Conservation (phyloP, 805 yeast genomes). For the Candida piceae region DNA sequence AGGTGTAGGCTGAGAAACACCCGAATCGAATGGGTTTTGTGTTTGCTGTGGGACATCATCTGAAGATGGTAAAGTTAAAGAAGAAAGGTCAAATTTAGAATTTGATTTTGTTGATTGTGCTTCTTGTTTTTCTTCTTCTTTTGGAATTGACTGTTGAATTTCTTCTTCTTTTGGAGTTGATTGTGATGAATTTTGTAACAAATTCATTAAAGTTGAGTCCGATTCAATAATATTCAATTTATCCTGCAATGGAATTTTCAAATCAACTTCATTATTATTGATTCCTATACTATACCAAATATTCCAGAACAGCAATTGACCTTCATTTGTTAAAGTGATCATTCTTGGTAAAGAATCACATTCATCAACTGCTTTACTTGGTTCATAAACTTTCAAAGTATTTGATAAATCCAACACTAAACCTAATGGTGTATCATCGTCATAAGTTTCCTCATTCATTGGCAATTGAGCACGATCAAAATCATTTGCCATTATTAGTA, state of each 20-base stretch:
- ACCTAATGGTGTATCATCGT: constrained; percentile 71
- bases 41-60: no score
- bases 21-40: no score
- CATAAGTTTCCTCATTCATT: constrained; percentile 55
- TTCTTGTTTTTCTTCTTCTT: no score
- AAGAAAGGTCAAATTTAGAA: no score
- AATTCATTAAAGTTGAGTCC: no score
- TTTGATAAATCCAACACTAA: constrained; percentile 55
- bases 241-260: constrained; percentile 2
- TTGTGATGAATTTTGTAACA: no score
- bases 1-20: no score
- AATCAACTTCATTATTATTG: constrained; percentile 28
- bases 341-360: constrained; percentile 62
- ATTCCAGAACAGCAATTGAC: constrained; percentile 60
- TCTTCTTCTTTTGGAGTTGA: no score
- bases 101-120: no score
- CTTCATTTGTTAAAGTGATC: constrained; percentile 58
- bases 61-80: no score
- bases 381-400: constrained; percentile 39
- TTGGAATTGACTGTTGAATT: no score
- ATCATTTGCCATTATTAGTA: constrained; percentile 56
- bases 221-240: neutral
- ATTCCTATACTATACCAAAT: constrained; percentile 53
- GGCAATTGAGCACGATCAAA: constrained; percentile 71
- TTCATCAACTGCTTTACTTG: constrained; percentile 54